A percentile compares a stretch with the other conserved stretches of the same genome.
Conservation (phyloP, 176 grass and related monocot species). For the Musa acuminata region DNA sequence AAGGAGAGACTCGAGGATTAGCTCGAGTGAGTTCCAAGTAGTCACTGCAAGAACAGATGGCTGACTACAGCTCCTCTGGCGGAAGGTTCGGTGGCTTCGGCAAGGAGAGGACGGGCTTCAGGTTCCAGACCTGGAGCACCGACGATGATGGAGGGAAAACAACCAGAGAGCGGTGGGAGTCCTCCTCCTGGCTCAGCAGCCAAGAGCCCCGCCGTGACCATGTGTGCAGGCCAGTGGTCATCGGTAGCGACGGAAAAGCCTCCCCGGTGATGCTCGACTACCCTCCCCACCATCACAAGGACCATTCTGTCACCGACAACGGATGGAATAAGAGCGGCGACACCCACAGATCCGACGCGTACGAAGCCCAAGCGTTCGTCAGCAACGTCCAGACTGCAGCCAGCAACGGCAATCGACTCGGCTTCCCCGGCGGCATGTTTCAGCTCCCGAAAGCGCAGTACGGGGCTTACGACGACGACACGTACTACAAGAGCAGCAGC, state of each 20-base stretch:
- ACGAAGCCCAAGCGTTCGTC: not conserved
- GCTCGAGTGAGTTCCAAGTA: not conserved
- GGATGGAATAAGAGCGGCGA: not conserved
- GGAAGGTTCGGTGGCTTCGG: not conserved
- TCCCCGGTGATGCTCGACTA: not conserved
- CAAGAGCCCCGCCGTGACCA: not conserved
- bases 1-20: not conserved
- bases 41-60: not conserved
- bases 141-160: not conserved
- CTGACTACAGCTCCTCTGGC: not conserved
- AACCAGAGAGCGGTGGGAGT: not conserved
- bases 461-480: not conserved
- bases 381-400: not conserved
- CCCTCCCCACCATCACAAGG: not conserved
- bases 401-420: not conserved
- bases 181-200: not conserved
- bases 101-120: slow-evolving; percentile 1
- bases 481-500: not conserved
- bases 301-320: not conserved
- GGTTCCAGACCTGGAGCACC: not conserved
- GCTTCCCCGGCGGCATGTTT: not conserved
- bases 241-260: slow-evolving; percentile 9
- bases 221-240: slow-evolving; percentile 8
- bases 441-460: not conserved
- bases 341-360: not conserved